phyloP scores from a whole-genome alignment of 2,329 filamentous ascomycete species.

The Tolypocladium capitatum region DNA sequence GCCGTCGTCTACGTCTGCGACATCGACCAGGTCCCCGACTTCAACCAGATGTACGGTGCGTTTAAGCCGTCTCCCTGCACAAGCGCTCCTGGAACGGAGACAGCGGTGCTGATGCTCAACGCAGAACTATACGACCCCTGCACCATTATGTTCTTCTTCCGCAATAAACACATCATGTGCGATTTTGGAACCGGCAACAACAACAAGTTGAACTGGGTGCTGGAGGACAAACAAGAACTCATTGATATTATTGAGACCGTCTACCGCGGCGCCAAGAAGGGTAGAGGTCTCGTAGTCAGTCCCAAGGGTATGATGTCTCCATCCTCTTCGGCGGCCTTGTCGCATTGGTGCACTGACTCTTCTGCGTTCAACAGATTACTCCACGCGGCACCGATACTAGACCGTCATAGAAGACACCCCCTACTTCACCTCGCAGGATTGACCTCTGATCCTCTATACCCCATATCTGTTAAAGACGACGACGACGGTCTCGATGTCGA shows the following conservation, averaged over 20 bases:
- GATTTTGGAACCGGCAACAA: slow-evolving; percentile 98
- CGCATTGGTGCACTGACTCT: slow-evolving; percentile 1
- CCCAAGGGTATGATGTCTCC: slow-evolving; percentile 51
- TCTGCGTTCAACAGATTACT: slow-evolving; percentile 15
- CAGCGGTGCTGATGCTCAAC: not conserved
- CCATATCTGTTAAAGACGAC: not conserved
- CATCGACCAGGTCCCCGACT: slow-evolving; percentile 79
- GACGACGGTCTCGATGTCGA: not conserved
- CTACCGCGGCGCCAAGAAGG: slow-evolving; percentile 97
- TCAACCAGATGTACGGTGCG: slow-evolving; percentile 82
- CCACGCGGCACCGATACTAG: slow-evolving; percentile 24
- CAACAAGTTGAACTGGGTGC: slow-evolving; percentile 93
- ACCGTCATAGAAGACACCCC: not conserved
- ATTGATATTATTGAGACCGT: slow-evolving; percentile 98
- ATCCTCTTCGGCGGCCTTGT: not conserved
- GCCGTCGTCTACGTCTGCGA: slow-evolving; percentile 90
- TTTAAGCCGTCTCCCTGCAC: not conserved
- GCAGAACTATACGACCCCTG: slow-evolving; percentile 70
- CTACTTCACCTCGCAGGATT: not conserved
- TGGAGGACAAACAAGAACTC: slow-evolving; percentile 92
- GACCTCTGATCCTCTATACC: not conserved
- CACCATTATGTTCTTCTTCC: slow-evolving; percentile 94
- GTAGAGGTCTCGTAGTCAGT: slow-evolving; percentile 86
- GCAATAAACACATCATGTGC: slow-evolving; percentile 98
- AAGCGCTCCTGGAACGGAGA: not conserved